phyloP scores from a whole-genome alignment of 371 early-diverging fungal genomes.

The Syncephalis plumigaleata region DNA sequence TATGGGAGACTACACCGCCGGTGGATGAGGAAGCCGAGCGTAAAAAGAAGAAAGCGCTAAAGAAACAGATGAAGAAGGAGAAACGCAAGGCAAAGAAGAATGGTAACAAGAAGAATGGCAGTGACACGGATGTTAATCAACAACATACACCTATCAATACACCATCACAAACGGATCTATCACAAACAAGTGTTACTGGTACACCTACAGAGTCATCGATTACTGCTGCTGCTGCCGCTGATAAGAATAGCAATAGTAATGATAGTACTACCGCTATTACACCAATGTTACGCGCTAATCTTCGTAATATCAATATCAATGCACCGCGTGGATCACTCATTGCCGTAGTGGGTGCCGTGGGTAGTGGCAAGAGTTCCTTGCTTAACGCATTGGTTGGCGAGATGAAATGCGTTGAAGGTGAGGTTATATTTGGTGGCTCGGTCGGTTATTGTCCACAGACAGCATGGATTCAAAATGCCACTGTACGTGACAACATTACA shows the following conservation, averaged over 20 bases:
- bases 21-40: slow-evolving; percentile 9
- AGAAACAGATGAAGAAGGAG: slow-evolving; percentile 8
- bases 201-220: slow-evolving; percentile 10
- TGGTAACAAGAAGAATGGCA: slow-evolving; percentile 7
- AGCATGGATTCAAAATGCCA: slow-evolving; percentile 90
- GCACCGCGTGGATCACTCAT: slow-evolving; percentile 38
- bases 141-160: not conserved
- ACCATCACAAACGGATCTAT: too few relatives aligned
- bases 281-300: slow-evolving; percentile 16
- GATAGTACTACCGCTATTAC: slow-evolving; percentile 22
- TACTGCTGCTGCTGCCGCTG: slow-evolving; percentile 5
- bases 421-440: slow-evolving; percentile 49
- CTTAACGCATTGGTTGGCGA: slow-evolving; percentile 66
- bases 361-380: slow-evolving; percentile 63
- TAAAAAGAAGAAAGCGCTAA: slow-evolving; percentile 11
- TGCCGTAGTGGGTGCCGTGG: slow-evolving; percentile 69
- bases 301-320: slow-evolving; percentile 42
- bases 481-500: slow-evolving; percentile 76
- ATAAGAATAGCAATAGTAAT: slow-evolving; percentile 16
- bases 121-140: not conserved
- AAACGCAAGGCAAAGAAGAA: slow-evolving; percentile 13
- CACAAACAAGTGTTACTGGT: slow-evolving; percentile 12
- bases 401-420: slow-evolving; percentile 49
- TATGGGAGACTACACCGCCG: slow-evolving; percentile 28
- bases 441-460: slow-evolving; percentile 84